phyloP scores from a whole-genome alignment of 1,284 basidiomycete species.

The Puccinia novopanici region DNA sequence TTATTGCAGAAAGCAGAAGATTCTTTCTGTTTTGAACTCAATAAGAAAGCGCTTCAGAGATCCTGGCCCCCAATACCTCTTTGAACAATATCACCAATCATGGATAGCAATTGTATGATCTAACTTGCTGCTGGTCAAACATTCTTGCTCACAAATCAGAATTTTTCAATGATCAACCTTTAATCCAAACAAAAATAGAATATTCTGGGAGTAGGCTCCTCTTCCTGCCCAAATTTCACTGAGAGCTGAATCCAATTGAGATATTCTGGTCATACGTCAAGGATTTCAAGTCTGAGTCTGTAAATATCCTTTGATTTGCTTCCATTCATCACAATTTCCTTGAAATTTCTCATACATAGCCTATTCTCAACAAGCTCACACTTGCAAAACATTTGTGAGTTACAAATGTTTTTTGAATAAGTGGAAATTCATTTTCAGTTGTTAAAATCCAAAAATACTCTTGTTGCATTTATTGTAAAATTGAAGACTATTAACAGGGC shows the following conservation, averaged over 20 bases:
- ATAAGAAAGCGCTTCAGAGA: not conserved
- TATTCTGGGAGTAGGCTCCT: no score
- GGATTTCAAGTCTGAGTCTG: not conserved
- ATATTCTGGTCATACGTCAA: no score
- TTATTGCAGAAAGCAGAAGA: not conserved
- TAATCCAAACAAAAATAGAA: not conserved
- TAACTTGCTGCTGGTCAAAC: not conserved
- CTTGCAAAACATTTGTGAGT: not conserved
- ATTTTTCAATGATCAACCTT: not conserved
- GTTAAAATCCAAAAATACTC: conserved; percentile 23
- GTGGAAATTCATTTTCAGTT: conserved; percentile 3
- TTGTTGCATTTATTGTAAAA: conserved; percentile 15
- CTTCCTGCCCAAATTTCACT: no score
- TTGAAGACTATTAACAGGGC: conserved; percentile 5
- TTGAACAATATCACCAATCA: not conserved
- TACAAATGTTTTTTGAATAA: conserved; percentile 23
- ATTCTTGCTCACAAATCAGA: not conserved
- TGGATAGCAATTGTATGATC: no score
- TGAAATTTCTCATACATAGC: not conserved
- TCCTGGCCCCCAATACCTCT: not conserved
- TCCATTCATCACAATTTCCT: not conserved
- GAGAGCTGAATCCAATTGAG: no score
- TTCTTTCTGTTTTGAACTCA: not conserved
- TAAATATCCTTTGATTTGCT: not conserved
- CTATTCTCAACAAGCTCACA: not conserved